Percentiles rank a stretch among this genome's conserved stretches.
Evolutionary conservation across 352 stramenopile species (phyloP).

Genomic region (Hyaloperonospora brassicae): DNA sequence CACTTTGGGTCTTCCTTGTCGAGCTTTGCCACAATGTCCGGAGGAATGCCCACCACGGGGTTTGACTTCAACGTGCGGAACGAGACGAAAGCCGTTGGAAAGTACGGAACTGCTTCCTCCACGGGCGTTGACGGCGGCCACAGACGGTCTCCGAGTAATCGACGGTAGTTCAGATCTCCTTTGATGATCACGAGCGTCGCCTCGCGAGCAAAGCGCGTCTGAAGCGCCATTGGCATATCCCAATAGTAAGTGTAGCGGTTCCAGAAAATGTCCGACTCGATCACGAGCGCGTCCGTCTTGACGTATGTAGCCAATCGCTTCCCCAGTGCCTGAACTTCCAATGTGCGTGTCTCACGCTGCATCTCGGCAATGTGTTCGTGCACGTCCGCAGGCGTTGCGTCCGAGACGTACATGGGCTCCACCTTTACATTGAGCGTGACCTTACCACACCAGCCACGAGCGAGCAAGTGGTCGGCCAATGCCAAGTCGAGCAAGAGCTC

Average conservation of each 20-base stretch:
- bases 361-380: conserved; percentile 54
- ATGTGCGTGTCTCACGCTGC: conserved; percentile 22
- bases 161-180: conserved; percentile 96
- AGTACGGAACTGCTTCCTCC: conserved; percentile 75
- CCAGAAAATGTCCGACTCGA: conserved; percentile 41
- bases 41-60: conserved; percentile 47
- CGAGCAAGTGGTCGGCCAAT: conserved; percentile 55
- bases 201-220: conserved; percentile 20
- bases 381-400: conserved; percentile 52
- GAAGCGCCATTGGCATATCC: conserved; percentile 41
- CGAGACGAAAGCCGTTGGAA: conserved; percentile 52
- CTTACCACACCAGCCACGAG: conserved; percentile 35
- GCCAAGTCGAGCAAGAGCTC: conserved; percentile 64
- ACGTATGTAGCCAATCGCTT: conserved; percentile 35
- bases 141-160: conserved; percentile 88
- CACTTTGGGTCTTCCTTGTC: conserved; percentile 50
- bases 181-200: conserved; percentile 92
- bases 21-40: conserved; percentile 32
- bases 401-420: conserved; percentile 75
- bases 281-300: conserved; percentile 16
- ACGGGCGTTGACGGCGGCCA: conserved; percentile 86
- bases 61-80: conserved; percentile 73
- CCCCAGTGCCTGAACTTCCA: conserved; percentile 42
- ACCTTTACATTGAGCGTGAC: conserved; percentile 70
- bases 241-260: conserved; percentile 73